Conservation (phyloP, 768 basidiomycete species). For the Cantharellus cinnabarinus region DNA sequence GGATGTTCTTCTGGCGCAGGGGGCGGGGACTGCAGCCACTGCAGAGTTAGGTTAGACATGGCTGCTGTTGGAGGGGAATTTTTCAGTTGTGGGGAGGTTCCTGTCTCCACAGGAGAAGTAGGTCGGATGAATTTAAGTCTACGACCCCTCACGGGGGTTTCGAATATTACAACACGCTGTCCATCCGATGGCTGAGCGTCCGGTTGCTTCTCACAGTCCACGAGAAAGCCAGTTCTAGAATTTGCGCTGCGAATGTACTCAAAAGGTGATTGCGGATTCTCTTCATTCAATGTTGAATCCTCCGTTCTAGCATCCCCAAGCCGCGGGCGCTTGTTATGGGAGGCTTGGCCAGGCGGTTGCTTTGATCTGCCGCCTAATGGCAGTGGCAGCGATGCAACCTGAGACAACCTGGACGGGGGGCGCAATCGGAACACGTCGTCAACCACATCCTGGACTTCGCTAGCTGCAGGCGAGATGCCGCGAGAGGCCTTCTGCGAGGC, state of each 20-base stretch:
- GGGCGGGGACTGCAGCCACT: background rate
- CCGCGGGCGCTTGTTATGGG: background rate
- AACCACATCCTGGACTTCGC: background rate
- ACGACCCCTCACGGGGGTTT: conserved; percentile 7
- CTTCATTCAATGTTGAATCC: background rate
- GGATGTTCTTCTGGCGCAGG: background rate
- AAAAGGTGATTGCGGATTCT: background rate
- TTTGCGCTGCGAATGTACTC: background rate
- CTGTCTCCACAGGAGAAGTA: background rate
- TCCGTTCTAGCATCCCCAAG: background rate
- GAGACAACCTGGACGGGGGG: too few relatives aligned
- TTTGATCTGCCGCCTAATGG: background rate
- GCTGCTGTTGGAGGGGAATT: background rate
- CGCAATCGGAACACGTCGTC: background rate
- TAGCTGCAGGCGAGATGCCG: background rate
- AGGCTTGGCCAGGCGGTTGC: background rate
- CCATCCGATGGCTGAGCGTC: background rate
- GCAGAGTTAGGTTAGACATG: background rate
- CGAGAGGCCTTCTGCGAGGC: background rate
- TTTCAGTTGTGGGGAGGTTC: background rate
- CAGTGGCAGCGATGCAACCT: background rate
- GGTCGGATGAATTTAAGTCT: conserved; percentile 4
- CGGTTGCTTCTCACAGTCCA: background rate
- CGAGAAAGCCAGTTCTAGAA: background rate
- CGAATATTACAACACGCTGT: background rate